These are phyloP conservation scores for Parietaria judaica DNA, from an alignment of 306 rosid species.

Conservation along the genomic window DNA sequence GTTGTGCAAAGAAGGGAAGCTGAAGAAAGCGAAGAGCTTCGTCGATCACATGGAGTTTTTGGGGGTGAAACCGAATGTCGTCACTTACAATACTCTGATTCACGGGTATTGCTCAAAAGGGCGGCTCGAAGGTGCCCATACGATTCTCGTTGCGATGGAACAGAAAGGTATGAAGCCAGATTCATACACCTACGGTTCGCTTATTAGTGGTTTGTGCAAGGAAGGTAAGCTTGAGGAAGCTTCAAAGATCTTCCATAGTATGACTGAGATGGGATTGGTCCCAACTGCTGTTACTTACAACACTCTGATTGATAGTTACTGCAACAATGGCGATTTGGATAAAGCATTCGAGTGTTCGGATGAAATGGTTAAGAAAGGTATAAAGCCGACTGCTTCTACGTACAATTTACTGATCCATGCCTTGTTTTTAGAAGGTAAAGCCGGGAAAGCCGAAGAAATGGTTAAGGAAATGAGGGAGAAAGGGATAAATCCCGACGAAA, in stretches of 20 bases:
- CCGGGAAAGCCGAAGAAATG: constrained; percentile 50
- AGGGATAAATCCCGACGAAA: constrained; percentile 50
- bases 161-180: constrained; percentile 53
- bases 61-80: constrained; percentile 49
- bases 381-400: constrained; percentile 45
- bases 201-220: constrained; percentile 60
- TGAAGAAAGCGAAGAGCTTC: constrained; percentile 68
- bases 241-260: constrained; percentile 35
- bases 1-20: constrained; percentile 74
- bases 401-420: constrained; percentile 80
- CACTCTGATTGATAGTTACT: constrained; percentile 65
- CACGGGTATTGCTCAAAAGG: constrained; percentile 55
- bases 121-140: constrained; percentile 38
- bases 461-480: constrained; percentile 52
- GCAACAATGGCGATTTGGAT: constrained; percentile 59
- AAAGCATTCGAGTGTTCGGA: constrained; percentile 57
- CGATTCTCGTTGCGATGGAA: constrained; percentile 41
- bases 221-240: constrained; percentile 60
- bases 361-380: constrained; percentile 62
- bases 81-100: constrained; percentile 67
- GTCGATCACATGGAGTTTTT: constrained; percentile 56
- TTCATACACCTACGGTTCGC: constrained; percentile 54
- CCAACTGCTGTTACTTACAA: constrained; percentile 67
- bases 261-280: constrained; percentile 42
- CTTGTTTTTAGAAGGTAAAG: constrained; percentile 55